Conservation (phyloP, 192 early-diverging fungal genomes). For the Backusella australiensis region DNA sequence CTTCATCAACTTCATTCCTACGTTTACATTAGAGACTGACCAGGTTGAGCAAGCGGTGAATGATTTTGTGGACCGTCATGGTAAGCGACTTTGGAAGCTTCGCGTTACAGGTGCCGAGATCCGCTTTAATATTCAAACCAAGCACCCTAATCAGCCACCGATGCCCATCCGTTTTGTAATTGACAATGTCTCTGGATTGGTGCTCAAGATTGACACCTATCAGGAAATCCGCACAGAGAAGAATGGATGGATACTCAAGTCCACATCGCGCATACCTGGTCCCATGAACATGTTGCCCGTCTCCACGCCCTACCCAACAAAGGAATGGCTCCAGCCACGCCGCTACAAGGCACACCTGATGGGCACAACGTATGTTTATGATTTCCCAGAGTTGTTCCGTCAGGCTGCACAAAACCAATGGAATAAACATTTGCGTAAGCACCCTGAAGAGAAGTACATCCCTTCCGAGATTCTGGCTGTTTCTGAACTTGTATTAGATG, state of each 20-base stretch:
- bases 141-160: conserved; percentile 45
- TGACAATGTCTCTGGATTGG: conserved; percentile 87
- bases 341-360: conserved; percentile 97
- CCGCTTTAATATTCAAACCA: conserved; percentile 85
- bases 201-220: conserved; percentile 89
- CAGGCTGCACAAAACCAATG: conserved; percentile 81
- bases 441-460: conserved; percentile 38
- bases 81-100: conserved; percentile 89
- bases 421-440: conserved; percentile 51
- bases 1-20: conserved; percentile 97
- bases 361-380: conserved; percentile 98
- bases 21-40: conserved; percentile 81
- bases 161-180: conserved; percentile 88
- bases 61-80: conserved; percentile 90
- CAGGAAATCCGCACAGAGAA: conserved; percentile 82
- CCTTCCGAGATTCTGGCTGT: conserved; percentile 70
- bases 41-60: conserved; percentile 81
- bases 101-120: conserved; percentile 96
- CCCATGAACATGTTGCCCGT: conserved; percentile 80
- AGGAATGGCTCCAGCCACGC: conserved; percentile 93
- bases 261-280: conserved; percentile 73
- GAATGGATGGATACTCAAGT: conserved; percentile 84
- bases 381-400: conserved; percentile 96
- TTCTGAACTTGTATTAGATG: conserved; percentile 88
- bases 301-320: conserved; percentile 81